These are phyloP conservation scores for Leishmania aethiopica DNA, from an alignment of 208 protist species.

Conservation along the genomic window DNA sequence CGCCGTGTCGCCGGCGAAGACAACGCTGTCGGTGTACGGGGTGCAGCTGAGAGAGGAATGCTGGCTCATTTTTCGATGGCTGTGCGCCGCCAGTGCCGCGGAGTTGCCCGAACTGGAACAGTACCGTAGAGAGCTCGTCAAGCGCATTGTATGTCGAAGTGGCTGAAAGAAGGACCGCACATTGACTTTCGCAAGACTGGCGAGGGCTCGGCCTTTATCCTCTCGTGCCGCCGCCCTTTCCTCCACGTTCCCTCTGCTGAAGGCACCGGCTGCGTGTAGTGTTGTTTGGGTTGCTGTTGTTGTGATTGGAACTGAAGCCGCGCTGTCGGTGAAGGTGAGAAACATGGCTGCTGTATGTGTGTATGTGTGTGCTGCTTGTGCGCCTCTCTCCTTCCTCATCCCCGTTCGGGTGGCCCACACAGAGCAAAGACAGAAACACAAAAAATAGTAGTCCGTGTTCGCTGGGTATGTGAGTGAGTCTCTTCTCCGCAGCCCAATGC, in stretches of 20 bases:
- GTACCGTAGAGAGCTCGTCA: slow-evolving; percentile 44
- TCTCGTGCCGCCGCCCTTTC: neutral
- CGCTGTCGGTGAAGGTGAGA: neutral
- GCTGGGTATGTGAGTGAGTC: neutral
- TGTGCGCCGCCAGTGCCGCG: slow-evolving; percentile 29
- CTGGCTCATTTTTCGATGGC: slow-evolving; percentile 59
- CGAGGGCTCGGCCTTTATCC: neutral
- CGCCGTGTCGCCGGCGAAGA: slow-evolving; percentile 27
- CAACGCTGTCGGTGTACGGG: slow-evolving; percentile 44
- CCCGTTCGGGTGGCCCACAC: neutral
- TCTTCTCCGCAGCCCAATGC: neutral
- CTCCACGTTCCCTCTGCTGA: neutral
- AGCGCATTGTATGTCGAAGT: slow-evolving; percentile 14
- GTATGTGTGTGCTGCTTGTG: neutral
- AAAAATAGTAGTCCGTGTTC: neutral
- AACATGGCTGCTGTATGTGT: neutral
- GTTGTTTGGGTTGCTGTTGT: neutral
- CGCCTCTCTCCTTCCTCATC: neutral
- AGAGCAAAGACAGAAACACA: too few relatives aligned
- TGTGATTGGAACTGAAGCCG: neutral
- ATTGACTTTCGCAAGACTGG: neutral
- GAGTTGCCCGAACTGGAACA: slow-evolving; percentile 41
- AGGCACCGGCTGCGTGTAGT: neutral
- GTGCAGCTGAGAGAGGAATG: slow-evolving; percentile 24
- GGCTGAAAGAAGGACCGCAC: neutral